These are phyloP conservation scores for Pythium sukuiense DNA, from an alignment of 352 stramenopile species.

Conservation along the genomic window DNA sequence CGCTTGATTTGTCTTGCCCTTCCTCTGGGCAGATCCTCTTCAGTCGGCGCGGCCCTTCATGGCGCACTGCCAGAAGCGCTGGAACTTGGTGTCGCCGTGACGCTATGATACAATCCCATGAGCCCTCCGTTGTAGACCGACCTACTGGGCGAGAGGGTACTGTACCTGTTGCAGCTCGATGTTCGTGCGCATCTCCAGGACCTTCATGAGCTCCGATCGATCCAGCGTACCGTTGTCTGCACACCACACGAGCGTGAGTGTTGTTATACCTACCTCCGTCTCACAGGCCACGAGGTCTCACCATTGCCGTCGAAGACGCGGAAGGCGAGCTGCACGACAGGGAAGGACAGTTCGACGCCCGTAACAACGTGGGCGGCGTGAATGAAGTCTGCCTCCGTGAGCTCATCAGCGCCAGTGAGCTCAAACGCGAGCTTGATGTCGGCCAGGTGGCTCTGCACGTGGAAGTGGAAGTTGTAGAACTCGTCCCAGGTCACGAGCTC, in stretches of 20 bases:
- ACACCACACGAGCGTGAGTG: background rate
- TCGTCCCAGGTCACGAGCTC: conserved; percentile 69
- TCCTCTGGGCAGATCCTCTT: background rate
- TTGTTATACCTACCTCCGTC: no score
- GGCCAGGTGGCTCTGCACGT: conserved; percentile 65
- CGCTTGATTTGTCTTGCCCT: background rate
- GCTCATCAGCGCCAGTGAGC: conserved; percentile 56
- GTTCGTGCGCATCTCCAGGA: conserved; percentile 61
- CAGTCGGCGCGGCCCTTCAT: conserved; percentile 15
- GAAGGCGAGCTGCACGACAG: conserved; percentile 73
- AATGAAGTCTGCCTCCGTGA: conserved; percentile 79
- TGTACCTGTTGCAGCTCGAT: conserved; percentile 53
- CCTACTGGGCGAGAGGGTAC: background rate
- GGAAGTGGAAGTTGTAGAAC: conserved; percentile 74
- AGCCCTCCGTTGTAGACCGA: background rate
- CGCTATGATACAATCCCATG: background rate
- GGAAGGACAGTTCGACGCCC: conserved; percentile 62
- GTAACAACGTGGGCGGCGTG: conserved; percentile 60
- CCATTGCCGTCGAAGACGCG: conserved; percentile 73
- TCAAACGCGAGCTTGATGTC: conserved; percentile 80
- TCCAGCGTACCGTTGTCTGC: conserved; percentile 68
- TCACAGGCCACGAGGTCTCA: conserved; percentile 13
- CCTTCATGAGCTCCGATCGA: conserved; percentile 62
- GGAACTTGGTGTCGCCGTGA: conserved; percentile 16
- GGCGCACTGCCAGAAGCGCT: conserved; percentile 21